A percentile compares a stretch with the other conserved stretches of the same genome.
These are phyloP conservation scores for Pseudevernia furfuracea DNA, from an alignment of 495 filamentous ascomycete species.

Conservation along the genomic window DNA sequence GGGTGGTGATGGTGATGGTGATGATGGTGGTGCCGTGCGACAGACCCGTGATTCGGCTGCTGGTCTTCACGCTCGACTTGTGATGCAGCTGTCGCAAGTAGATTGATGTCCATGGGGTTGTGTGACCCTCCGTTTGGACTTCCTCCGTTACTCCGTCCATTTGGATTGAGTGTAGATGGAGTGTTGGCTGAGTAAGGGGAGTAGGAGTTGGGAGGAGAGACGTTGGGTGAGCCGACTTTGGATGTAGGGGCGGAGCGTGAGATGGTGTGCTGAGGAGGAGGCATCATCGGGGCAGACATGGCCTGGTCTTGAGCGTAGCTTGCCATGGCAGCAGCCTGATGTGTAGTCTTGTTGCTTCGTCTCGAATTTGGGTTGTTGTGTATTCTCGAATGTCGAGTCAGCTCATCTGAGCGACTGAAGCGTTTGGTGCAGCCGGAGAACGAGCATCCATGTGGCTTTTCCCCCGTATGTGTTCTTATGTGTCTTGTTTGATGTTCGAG, in stretches of 20 bases:
- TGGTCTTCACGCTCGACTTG: slow-evolving; percentile 73
- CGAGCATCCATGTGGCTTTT: slow-evolving; percentile 94
- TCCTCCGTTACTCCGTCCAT: slow-evolving; percentile 48
- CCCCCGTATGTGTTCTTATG: slow-evolving; percentile 94
- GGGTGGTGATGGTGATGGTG: slow-evolving; percentile 47
- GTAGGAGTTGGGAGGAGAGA: slow-evolving; percentile 90
- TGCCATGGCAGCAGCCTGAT: slow-evolving; percentile 48
- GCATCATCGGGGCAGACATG: slow-evolving; percentile 60
- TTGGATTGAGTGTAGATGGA: slow-evolving; percentile 56
- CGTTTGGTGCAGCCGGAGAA: slow-evolving; percentile 95
- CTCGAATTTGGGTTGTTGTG: slow-evolving; percentile 98
- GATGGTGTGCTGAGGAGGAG: slow-evolving; percentile 65
- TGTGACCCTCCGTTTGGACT: slow-evolving; percentile 32
- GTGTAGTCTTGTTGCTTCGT: slow-evolving; percentile 74
- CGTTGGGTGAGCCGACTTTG: slow-evolving; percentile 83
- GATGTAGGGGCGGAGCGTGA: slow-evolving; percentile 85
- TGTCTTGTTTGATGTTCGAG: slow-evolving; percentile 97
- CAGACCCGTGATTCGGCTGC: slow-evolving; percentile 39
- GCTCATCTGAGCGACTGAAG: slow-evolving; percentile 93
- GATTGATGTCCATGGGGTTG: slow-evolving; percentile 64
- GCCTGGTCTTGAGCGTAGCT: slow-evolving; percentile 41
- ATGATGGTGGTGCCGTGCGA: slow-evolving; percentile 39
- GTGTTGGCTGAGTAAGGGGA: slow-evolving; percentile 62
- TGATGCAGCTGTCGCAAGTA: slow-evolving; percentile 85
- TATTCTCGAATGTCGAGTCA: slow-evolving; percentile 94